These are phyloP conservation scores for Dothideomycetes sp. DNA, from an alignment of 2,329 filamentous ascomycete species.

Conservation along the genomic window DNA sequence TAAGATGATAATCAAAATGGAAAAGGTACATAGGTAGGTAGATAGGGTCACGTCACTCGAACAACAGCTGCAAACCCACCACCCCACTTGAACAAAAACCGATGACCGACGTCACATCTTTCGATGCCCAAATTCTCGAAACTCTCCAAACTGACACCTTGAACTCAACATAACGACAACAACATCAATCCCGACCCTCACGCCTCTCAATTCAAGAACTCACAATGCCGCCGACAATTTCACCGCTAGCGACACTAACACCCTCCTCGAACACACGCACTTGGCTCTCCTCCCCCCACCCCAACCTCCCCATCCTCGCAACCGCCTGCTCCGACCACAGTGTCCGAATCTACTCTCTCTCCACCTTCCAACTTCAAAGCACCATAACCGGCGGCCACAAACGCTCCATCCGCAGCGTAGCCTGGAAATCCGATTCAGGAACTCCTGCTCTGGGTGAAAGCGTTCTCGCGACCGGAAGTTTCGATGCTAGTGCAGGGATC, in stretches of 20 bases:
- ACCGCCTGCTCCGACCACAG: conserved; percentile 80
- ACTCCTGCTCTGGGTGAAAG: conserved; percentile 45
- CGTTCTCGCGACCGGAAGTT: conserved; percentile 83
- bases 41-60: too few species aligned
- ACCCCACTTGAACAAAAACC: too few species aligned
- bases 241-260: conserved; percentile 42
- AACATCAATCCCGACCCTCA: too few species aligned
- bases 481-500: conserved; percentile 78
- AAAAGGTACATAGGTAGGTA: too few species aligned
- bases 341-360: conserved; percentile 81
- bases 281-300: conserved; percentile 81
- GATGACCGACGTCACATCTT: too few species aligned
- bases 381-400: conserved; percentile 80
- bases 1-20: too few species aligned
- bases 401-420: conserved; percentile 72
- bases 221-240: conserved; percentile 21
- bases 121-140: too few species aligned
- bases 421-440: conserved; percentile 67
- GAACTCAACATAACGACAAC: too few species aligned
- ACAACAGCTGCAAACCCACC: too few species aligned
- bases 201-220: too few species aligned
- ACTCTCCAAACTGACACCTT: too few species aligned
- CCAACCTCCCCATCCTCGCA: conserved; percentile 76
- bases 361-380: conserved; percentile 68
- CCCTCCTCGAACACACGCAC: conserved; percentile 54